A percentile compares a stretch with the other conserved stretches of the same genome.
Conservation (phyloP, 257 asterid species). For the Fraxinus pennsylvanica region DNA sequence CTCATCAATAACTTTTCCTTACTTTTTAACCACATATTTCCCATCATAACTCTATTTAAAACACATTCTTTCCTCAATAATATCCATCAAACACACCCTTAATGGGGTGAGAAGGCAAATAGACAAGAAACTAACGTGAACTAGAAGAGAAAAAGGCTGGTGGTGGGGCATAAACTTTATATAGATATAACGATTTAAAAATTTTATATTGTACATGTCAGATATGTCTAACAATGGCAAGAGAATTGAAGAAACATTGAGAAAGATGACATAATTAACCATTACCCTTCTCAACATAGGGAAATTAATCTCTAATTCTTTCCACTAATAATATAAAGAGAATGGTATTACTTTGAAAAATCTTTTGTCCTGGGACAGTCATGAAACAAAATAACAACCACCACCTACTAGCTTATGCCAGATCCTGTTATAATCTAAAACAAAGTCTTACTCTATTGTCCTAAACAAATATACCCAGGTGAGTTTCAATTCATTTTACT, state of each 20-base stretch:
- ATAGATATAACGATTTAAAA: not conserved
- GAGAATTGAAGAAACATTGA: not conserved
- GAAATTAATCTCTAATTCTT: not conserved
- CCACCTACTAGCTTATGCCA: not conserved
- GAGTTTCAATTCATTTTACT: not conserved
- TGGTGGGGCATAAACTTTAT: not conserved
- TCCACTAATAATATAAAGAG: not conserved
- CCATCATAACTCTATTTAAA: too few species aligned
- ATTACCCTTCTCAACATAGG: not conserved
- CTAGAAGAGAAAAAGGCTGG: not conserved
- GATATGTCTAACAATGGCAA: not conserved
- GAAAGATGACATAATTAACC: not conserved
- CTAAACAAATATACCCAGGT: not conserved
- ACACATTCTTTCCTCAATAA: too few species aligned
- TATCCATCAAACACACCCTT: not conserved
- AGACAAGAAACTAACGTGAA: constrained; percentile 3
- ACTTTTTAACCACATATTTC: too few species aligned
- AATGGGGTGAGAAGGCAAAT: not conserved
- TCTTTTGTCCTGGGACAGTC: not conserved
- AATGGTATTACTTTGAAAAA: not conserved
- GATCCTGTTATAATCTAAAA: not conserved
- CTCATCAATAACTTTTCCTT: too few species aligned
- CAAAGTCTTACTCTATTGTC: not conserved
- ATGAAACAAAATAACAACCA: not conserved
- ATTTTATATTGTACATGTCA: not conserved